Conservation (phyloP, 2,329 filamentous ascomycete species). For the Colletotrichum karsti region DNA sequence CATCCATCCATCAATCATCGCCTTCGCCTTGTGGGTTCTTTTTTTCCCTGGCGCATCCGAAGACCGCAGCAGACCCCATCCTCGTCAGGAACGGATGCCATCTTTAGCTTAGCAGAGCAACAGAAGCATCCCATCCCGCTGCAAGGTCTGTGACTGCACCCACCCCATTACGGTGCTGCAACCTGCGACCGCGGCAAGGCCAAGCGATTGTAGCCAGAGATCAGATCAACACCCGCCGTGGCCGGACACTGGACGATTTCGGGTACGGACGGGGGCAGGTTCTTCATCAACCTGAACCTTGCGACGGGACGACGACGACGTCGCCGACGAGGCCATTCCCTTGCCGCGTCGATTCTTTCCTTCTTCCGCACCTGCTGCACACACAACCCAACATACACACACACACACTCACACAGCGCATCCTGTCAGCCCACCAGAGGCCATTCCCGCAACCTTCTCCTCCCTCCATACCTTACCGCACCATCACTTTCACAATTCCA, state of each 20-base stretch:
- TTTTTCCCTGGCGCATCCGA: background rate
- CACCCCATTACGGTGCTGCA: background rate
- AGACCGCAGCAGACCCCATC: background rate
- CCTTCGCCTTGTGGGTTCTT: constrained; percentile 3
- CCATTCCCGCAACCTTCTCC: constrained; percentile 8
- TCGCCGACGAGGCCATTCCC: background rate
- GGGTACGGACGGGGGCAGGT: too few species aligned
- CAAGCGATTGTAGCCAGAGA: constrained; percentile 9
- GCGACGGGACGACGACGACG: background rate
- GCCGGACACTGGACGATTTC: constrained; percentile 6
- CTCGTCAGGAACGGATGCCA: background rate
- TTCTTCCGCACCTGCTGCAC: background rate
- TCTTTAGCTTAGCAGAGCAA: background rate
- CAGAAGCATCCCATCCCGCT: background rate
- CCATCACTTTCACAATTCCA: background rate
- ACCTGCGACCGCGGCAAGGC: background rate
- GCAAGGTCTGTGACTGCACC: background rate
- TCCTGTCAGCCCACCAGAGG: background rate
- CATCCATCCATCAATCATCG: background rate
- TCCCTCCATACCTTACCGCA: background rate
- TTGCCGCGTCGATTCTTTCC: background rate
- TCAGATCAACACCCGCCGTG: constrained; percentile 22
- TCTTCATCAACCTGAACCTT: background rate
- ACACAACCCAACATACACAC: background rate
- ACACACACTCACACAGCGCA: background rate